These are phyloP conservation scores for Primulina tabacum DNA, from an alignment of 257 asterid genomes.

Conservation along the genomic window DNA sequence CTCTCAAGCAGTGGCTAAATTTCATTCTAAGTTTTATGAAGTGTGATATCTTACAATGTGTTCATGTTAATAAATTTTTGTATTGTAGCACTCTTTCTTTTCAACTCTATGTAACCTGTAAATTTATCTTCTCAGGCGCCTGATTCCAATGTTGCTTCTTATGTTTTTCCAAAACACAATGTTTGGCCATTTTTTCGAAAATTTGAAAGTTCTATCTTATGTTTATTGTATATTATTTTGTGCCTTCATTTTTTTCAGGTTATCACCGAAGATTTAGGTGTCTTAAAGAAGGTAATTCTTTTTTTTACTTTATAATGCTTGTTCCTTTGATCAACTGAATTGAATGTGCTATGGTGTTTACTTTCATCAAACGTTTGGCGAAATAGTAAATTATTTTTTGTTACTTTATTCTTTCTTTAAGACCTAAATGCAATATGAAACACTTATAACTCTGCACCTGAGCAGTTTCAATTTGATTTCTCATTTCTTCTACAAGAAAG, in stretches of 20 bases:
- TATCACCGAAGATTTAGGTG: constrained; percentile 76
- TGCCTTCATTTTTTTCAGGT: constrained; percentile 47
- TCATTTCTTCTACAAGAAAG: not conserved
- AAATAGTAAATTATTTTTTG: not conserved
- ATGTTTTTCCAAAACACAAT: not conserved
- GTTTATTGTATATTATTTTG: constrained; percentile 5
- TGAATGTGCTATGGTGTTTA: not conserved
- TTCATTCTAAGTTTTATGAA: constrained; percentile 8
- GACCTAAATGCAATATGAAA: not conserved
- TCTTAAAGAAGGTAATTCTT: constrained; percentile 73
- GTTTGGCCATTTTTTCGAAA: not conserved
- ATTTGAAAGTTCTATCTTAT: constrained; percentile 3
- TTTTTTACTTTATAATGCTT: constrained; percentile 20
- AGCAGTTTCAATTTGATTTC: not conserved
- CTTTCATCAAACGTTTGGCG: not conserved
- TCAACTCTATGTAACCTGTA: not conserved
- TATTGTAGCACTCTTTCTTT: too few species aligned
- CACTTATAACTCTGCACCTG: not conserved
- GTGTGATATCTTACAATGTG: not conserved
- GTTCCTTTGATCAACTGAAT: not conserved
- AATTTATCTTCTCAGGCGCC: not conserved
- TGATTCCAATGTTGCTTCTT: constrained; percentile 5
- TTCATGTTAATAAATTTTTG: not conserved
- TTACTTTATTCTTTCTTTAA: not conserved
- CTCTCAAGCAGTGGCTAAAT: constrained; percentile 8